Conservation (phyloP, 1,139 yeast species). For the Tardiomyces depauwii region DNA sequence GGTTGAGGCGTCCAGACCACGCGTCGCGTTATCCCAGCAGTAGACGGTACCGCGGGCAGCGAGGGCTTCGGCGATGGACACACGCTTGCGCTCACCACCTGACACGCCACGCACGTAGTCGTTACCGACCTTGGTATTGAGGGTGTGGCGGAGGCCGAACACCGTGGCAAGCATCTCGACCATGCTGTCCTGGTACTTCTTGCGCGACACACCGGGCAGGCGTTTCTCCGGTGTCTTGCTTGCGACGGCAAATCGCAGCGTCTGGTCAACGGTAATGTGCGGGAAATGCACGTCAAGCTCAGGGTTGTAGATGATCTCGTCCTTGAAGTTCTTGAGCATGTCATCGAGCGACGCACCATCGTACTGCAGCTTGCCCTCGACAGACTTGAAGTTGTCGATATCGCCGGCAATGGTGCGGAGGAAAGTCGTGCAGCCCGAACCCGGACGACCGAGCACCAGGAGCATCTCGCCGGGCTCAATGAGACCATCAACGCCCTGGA, state of each 20-base stretch:
- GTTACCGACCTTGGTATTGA: slow-evolving; percentile 47
- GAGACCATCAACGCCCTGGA: slow-evolving; percentile 31
- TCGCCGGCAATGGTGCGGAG: slow-evolving; percentile 47
- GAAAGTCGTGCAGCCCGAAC: slow-evolving; percentile 55
- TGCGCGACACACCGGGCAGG: slow-evolving; percentile 37
- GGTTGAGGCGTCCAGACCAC: slow-evolving; percentile 66
- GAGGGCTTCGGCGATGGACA: slow-evolving; percentile 51
- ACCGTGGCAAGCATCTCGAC: slow-evolving; percentile 43
- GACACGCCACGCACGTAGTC: slow-evolving; percentile 54
- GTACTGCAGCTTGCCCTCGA: slow-evolving; percentile 36
- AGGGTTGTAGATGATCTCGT: slow-evolving; percentile 48
- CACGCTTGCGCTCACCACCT: slow-evolving; percentile 57
- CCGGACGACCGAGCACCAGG: slow-evolving; percentile 54
- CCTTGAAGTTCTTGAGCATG: slow-evolving; percentile 37
- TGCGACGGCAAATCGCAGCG: slow-evolving; percentile 48
- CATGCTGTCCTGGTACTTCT: slow-evolving; percentile 36
- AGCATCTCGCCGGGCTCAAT: slow-evolving; percentile 53
- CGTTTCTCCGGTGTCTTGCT: slow-evolving; percentile 49
- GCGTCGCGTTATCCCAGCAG: slow-evolving; percentile 73
- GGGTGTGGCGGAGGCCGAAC: slow-evolving; percentile 48
- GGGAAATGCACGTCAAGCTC: slow-evolving; percentile 54
- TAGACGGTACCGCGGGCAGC: slow-evolving; percentile 47
- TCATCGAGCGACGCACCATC: slow-evolving; percentile 42
- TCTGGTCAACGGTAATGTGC: slow-evolving; percentile 50
- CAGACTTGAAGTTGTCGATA: slow-evolving; percentile 29